Evolutionary conservation across 2,329 filamentous ascomycete genomes (phyloP), one percentile per base, ranked within the genome.

Genomic region (Cercospora sp.): DNA sequence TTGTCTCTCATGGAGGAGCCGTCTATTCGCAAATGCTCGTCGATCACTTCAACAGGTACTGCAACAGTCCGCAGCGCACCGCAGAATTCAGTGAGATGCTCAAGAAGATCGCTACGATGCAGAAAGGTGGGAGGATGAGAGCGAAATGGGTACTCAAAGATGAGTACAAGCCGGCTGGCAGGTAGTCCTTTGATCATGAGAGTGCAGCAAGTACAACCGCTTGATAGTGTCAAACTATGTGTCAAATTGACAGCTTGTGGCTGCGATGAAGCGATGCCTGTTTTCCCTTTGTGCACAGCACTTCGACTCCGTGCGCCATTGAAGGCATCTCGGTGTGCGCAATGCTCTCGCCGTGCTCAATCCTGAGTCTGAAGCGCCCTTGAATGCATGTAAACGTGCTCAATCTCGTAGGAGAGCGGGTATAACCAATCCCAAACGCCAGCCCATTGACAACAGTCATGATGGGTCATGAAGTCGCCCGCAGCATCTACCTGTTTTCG

Each of bases 31-130:
- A 96, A 81, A 90, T 93, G 84, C 80, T 97, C 55, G 91, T 97
- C 26, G 91, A 97, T 75, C 93, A 97, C 75, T 98, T 97, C 79
- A 92, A 94, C 79, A 87, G 88, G 13, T 91, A 89, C 75, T 97
- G 93, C 76, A 87, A 86, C 23, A 91, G 88, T 53, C 80, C 85
- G 28, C 86, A 88, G 69, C 87, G 91, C 69, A 90, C 89, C 62
- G 87, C 88, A 18, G 90, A 93, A 78, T 98, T 98, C 78, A 94
- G 93, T 80, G 85, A 87, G 74, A 93, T 93, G 73, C 81, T 98
- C 64, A 89, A 91, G 73, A 84, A 84, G 69, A 90, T 97, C 74
- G 94, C 94, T 0, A 86, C 83, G 64, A 80, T 97, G 77, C 87
- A 92, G 75, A 84, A 82, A 72, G 84, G 83, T 75, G 80, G 33